Conservation (phyloP, 306 rosid species). For the Sicyos edulis region DNA sequence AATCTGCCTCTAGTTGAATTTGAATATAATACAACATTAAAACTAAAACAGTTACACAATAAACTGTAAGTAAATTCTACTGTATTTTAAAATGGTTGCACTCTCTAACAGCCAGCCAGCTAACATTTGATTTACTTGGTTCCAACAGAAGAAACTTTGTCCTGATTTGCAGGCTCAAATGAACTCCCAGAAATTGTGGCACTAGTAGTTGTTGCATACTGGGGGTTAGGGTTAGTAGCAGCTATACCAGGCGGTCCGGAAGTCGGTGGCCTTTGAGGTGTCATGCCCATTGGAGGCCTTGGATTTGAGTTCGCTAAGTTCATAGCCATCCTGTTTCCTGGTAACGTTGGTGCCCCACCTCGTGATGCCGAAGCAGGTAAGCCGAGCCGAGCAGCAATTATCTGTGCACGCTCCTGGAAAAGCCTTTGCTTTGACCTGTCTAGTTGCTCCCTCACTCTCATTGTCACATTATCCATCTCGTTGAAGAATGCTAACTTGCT, state of each 20-base stretch:
- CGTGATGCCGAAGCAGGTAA: constrained; percentile 60
- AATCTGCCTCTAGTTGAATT: not conserved
- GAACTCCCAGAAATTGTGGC: constrained; percentile 44
- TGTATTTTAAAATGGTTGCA: constrained; percentile 24
- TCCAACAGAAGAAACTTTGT: constrained; percentile 49
- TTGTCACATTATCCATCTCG: constrained; percentile 60
- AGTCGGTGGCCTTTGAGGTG: constrained; percentile 51
- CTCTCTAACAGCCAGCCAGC: constrained; percentile 20
- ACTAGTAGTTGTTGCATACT: constrained; percentile 37
- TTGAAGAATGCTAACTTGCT: constrained; percentile 60
- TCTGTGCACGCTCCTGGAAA: constrained; percentile 81
- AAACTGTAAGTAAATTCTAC: constrained; percentile 9
- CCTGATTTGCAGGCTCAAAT: constrained; percentile 48
- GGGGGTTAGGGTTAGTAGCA: constrained; percentile 29
- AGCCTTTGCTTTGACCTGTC: constrained; percentile 84
- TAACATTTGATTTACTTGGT: constrained; percentile 34
- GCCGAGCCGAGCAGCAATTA: constrained; percentile 75
- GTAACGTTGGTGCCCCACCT: constrained; percentile 43
- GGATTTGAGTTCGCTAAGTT: constrained; percentile 50
- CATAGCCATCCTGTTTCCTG: constrained; percentile 45
- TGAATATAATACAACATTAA: constrained; percentile 12
- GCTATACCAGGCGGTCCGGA: constrained; percentile 45
- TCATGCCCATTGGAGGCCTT: constrained; percentile 54
- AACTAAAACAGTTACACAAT: not conserved
- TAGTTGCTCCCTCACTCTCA: constrained; percentile 74